These are phyloP conservation scores for Taiozyma sp. DNA, from an alignment of 1,139 yeast species.

Conservation along the genomic window DNA sequence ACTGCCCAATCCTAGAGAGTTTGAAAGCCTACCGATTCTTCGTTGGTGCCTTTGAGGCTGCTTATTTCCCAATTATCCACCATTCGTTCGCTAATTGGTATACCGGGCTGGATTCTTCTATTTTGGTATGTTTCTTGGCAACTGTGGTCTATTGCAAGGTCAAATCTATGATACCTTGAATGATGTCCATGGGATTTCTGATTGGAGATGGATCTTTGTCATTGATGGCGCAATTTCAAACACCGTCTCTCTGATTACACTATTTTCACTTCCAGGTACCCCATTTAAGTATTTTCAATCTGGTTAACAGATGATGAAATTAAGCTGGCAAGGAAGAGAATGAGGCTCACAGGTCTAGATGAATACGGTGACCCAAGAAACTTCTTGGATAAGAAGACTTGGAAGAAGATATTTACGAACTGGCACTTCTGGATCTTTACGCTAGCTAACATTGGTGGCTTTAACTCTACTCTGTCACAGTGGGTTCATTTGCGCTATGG, in stretches of 20 bases:
- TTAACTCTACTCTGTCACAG: slow-evolving; percentile 31
- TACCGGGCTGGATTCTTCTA: slow-evolving; percentile 56
- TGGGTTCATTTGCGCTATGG: slow-evolving; percentile 32
- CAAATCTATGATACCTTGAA: slow-evolving; percentile 43
- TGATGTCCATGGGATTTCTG: slow-evolving; percentile 22
- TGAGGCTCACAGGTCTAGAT: slow-evolving; percentile 36
- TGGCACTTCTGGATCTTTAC: slow-evolving; percentile 36
- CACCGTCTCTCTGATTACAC: slow-evolving; percentile 39
- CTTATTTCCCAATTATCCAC: slow-evolving; percentile 55
- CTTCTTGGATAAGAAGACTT: slow-evolving; percentile 29
- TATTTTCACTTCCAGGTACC: slow-evolving; percentile 62
- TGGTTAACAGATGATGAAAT: slow-evolving; percentile 55
- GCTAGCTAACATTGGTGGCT: slow-evolving; percentile 30
- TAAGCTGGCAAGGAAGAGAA: slow-evolving; percentile 47
- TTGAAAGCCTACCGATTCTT: slow-evolving; percentile 25
- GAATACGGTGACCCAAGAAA: slow-evolving; percentile 17
- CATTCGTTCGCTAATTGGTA: slow-evolving; percentile 61
- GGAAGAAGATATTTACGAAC: slow-evolving; percentile 40
- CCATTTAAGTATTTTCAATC: slow-evolving; percentile 53
- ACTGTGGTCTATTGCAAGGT: slow-evolving; percentile 57
- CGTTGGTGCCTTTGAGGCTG: slow-evolving; percentile 58
- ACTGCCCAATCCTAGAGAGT: slow-evolving; percentile 21
- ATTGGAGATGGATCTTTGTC: slow-evolving; percentile 55
- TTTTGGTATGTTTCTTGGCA: slow-evolving; percentile 54
- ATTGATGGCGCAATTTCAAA: slow-evolving; percentile 50